A percentile compares a stretch with the other conserved stretches of the same genome.
Evolutionary conservation across 2,329 filamentous ascomycete species (phyloP).

Genomic region (Trichophaea hybrida): DNA sequence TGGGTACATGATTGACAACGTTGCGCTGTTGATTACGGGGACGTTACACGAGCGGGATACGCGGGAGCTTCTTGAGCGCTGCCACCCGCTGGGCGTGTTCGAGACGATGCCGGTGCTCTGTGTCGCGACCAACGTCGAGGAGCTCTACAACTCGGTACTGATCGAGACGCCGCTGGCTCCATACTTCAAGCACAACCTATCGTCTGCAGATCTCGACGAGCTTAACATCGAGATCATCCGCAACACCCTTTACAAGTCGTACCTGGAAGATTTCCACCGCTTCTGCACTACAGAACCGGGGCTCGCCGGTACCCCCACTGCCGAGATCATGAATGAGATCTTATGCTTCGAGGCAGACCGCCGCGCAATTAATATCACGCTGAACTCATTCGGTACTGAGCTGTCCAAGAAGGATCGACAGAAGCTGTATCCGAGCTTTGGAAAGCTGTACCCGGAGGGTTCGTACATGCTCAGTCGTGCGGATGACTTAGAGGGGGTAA

Average conservation of each 20-base stretch:
- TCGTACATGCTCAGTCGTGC: constrained; percentile 88
- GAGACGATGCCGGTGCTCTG: constrained; percentile 97
- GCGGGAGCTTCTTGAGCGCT: constrained; percentile 82
- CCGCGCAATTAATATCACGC: constrained; percentile 94
- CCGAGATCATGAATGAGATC: constrained; percentile 90
- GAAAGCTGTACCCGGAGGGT: constrained; percentile 82
- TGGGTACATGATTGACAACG: constrained; percentile 99
- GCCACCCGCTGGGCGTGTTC: constrained; percentile 95
- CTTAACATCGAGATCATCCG: constrained; percentile 98
- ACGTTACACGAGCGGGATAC: constrained; percentile 96
- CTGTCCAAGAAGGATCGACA: constrained; percentile 83
- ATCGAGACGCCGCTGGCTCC: constrained; percentile 91
- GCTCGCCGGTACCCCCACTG: constrained; percentile 72
- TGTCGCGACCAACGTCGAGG: constrained; percentile 95
- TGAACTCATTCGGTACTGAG: constrained; percentile 97
- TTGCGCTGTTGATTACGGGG: constrained; percentile 91
- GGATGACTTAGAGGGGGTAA: constrained; percentile 86
- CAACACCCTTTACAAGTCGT: constrained; percentile 99
- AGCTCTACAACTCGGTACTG: constrained; percentile 93
- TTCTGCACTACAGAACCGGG: constrained; percentile 86
- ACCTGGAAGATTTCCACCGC: constrained; percentile 90
- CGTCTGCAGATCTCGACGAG: constrained; percentile 93
- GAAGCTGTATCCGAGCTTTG: constrained; percentile 90
- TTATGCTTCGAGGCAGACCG: constrained; percentile 94
- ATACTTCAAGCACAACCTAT: constrained; percentile 94